Percentiles rank a stretch among this genome's conserved stretches.
phyloP scores from a whole-genome alignment of 2,329 filamentous ascomycete species.

The Fusarium clavum region DNA sequence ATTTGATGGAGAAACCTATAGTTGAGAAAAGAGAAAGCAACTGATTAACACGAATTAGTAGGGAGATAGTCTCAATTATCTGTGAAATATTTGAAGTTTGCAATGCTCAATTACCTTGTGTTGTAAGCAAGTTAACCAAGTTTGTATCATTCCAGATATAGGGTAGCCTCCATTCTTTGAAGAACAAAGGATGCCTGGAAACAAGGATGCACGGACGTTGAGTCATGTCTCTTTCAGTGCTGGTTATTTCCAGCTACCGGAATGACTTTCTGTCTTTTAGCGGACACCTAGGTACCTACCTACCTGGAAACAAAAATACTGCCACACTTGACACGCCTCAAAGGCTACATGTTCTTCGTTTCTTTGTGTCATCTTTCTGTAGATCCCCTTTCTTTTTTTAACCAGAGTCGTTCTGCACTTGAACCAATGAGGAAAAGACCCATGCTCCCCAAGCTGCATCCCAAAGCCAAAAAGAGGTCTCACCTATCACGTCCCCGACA shows the following conservation, averaged over 20 bases:
- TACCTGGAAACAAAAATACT: not conserved
- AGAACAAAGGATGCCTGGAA: not conserved
- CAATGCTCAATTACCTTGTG: not conserved
- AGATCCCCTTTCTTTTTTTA: not conserved
- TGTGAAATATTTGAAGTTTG: not conserved
- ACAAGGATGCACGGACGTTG: conserved; percentile 26
- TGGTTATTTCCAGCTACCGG: not conserved
- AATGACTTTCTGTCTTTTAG: not conserved
- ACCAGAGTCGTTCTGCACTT: not conserved
- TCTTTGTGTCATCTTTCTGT: not conserved
- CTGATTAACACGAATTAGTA: not conserved
- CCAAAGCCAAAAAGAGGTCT: conserved; percentile 3
- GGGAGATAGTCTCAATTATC: too few species aligned
- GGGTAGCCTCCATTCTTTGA: not conserved
- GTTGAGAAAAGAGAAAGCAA: not conserved
- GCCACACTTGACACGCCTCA: too few species aligned
- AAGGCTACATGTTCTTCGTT: not conserved
- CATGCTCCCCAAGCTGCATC: conserved; percentile 11
- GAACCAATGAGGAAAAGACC: conserved; percentile 13
- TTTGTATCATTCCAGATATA: not conserved
- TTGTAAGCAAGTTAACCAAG: not conserved
- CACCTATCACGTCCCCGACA: conserved; percentile 26
- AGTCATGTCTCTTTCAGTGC: conserved; percentile 11
- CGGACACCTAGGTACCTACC: not conserved
- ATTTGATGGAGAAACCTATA: not conserved